Evolutionary conservation across 495 filamentous ascomycete species (phyloP), one percentile per base, ranked within the genome.

Genomic region (Staphylotrichum tortipilum): DNA sequence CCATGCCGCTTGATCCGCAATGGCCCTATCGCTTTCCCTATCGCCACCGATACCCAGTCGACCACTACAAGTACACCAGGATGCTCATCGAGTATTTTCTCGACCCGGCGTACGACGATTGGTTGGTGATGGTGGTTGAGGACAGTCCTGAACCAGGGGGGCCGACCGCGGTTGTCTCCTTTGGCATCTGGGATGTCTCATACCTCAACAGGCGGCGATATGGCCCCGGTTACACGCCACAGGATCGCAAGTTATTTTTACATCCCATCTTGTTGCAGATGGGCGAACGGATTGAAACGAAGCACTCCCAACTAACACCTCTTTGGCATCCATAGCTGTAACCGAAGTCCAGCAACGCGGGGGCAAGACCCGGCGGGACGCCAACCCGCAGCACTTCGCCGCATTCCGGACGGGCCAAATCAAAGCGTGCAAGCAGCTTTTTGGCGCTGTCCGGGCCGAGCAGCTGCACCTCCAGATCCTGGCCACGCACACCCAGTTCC

Each of bases 1-100:
- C 63, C 11, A 66, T 69, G 60, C 63, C 65, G 17, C 58, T 62
- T 17, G 67, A 69, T 42, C 67, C 67, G 6, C 61, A 67, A 37
- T 69, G 65, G 63, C 43, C 65, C 50, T 68, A 68, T 43, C 60
- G 67, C 43, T 69, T 68, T 39, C 65, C 67, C 0, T 48, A 57
- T 33, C 60, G 66, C 19, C 29, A 36, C 3, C 11, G 59, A 21
- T 62, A 50, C 26, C 63, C 66, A 7, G 59, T 62, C 7, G 65
- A 69, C 49, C 64, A 69, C 41, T 56, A 56, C 47, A 64, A 58
- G 52, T 68, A 60, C 55, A 65, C 61, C 28, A 30, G 52, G 18
- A 62, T 68, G 55, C 48, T 68, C 29, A 53, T 67, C 40, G 57
- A 60, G 53, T 59, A 62, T 39, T 62, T 66, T 47, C 57, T 69